These are phyloP conservation scores for Aspergillus bombycis DNA, from an alignment of 2,329 filamentous ascomycete genomes.

Conservation along the genomic window DNA sequence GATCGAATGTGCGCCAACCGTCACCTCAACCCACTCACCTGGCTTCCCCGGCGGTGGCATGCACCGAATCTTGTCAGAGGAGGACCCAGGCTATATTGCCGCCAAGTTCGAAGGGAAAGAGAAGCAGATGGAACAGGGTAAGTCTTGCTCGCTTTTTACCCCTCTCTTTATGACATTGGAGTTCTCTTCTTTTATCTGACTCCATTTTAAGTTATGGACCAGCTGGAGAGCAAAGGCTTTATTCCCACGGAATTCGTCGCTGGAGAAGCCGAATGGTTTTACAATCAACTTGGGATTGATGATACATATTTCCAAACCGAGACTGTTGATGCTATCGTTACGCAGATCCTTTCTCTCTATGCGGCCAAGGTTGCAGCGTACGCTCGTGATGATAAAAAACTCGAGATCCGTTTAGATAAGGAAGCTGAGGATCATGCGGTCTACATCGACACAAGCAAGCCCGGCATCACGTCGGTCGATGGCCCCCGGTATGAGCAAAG, in stretches of 20 bases:
- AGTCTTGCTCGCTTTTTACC: constrained; percentile 30
- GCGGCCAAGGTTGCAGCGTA: constrained; percentile 95
- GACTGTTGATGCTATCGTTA: constrained; percentile 81
- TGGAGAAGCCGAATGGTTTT: constrained; percentile 92
- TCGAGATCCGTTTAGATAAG: constrained; percentile 95
- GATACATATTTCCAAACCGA: constrained; percentile 98
- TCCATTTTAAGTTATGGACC: constrained; percentile 68
- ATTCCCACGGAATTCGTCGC: constrained; percentile 83
- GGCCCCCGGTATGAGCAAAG: constrained; percentile 93
- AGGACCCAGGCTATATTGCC: constrained; percentile 91
- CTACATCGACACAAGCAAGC: constrained; percentile 96
- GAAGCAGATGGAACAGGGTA: constrained; percentile 83
- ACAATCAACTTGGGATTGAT: constrained; percentile 95
- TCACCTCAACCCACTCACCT: constrained; percentile 89
- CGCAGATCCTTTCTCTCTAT: constrained; percentile 93
- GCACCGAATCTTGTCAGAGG: constrained; percentile 78
- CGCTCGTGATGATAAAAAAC: constrained; percentile 86
- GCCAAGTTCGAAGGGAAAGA: constrained; percentile 92
- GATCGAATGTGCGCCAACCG: constrained; percentile 65
- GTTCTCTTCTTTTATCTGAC: not conserved
- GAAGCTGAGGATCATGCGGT: constrained; percentile 93
- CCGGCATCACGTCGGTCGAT: constrained; percentile 72
- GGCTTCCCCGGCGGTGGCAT: constrained; percentile 62
- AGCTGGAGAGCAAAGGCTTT: constrained; percentile 78
- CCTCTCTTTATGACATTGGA: constrained; percentile 8